Percentiles rank a stretch among this genome's conserved stretches.
These are phyloP conservation scores for Blastosporella zonata DNA, from an alignment of 1,284 basidiomycete species.

Conservation along the genomic window DNA sequence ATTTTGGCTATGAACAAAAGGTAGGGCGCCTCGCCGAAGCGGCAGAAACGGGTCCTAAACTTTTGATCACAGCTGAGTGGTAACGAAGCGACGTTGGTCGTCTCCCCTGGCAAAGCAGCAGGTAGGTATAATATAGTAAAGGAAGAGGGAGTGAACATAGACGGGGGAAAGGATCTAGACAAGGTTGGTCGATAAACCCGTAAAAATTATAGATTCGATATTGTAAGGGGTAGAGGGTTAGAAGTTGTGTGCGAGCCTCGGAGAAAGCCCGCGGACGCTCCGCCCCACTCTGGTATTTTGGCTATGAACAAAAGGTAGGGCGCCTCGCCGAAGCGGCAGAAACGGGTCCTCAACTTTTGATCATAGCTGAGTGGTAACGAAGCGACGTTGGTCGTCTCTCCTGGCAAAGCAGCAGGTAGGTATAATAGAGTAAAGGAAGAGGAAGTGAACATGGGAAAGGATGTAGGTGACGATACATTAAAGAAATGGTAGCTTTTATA, in stretches of 20 bases:
- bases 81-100: slow-evolving; percentile 26
- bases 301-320: slow-evolving; percentile 37
- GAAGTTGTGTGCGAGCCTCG: neutral
- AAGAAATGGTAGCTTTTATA: slow-evolving; percentile 13
- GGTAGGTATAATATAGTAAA: neutral
- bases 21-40: slow-evolving; percentile 22
- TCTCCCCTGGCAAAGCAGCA: neutral
- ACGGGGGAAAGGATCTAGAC: neutral
- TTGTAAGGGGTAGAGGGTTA: too few relatives aligned
- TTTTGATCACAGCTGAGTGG: slow-evolving; percentile 29
- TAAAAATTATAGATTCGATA: too few relatives aligned
- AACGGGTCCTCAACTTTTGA: slow-evolving; percentile 18
- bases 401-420: neutral
- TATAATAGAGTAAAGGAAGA: neutral
- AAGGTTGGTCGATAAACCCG: too few relatives aligned
- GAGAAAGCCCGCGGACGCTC: slow-evolving; percentile 24
- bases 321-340: slow-evolving; percentile 22
- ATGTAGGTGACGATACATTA: neutral
- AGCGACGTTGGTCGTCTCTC: slow-evolving; percentile 23
- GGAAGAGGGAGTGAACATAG: neutral
- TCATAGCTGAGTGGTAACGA: slow-evolving; percentile 30
- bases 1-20: slow-evolving; percentile 43
- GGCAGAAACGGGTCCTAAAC: slow-evolving; percentile 18
- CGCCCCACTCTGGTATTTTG: slow-evolving; percentile 33
- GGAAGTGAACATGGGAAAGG: neutral